Base-by-base conservation (phyloP, 2,329 filamentous ascomycete species). In the Chrysoporthe deuterocubensis region DNA sequence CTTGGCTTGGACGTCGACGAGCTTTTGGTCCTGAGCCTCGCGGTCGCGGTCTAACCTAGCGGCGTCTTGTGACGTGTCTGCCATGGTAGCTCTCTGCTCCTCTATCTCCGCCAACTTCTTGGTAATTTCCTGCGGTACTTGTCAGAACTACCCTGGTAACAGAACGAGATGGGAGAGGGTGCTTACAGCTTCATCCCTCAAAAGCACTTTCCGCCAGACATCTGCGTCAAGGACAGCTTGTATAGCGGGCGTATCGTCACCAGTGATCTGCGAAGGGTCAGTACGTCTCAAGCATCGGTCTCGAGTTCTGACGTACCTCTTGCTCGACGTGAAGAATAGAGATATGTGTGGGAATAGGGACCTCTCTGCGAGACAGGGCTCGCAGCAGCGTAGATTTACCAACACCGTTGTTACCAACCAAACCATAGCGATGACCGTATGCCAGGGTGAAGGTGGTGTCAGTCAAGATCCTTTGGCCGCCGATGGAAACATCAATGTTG, bases 331-430 rank as follows among this genome's bases (percentile, higher is more conserved):
- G 96, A 21, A 99, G 88, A 87, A 99, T 99, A 13, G 96, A 97
- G 72, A 99, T 99, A 74, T 99, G 95, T 1, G 93, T 96, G 13
- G 96, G 96, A 80, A 99, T 96, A 4, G 94, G 88, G 69, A 99
- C 87, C 77, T 99, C 96, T 91, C 96, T 89, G 75, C 93, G 90
- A 75, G 94, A 96, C 72, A 99, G 84, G 18, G 96, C 96, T 73
- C 96, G 88, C 70, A 99, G 86, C 71, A 99, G 84, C n/a, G 96
- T 99, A 77, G 93, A 93, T 87, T 96, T 95, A 86, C 92, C 96
- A 72, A 99, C 95, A 93, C 96, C 96, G 87, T 99, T 99, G 85
- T 98, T 92, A 86, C 96, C 96, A 73, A 99, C 96, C 72, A 99
- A 84, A 89, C 96, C 96, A 80, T 99, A 99, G 72, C 96, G 90